Percentiles rank a stretch among this genome's conserved stretches.
phyloP scores from a whole-genome alignment of 495 filamentous ascomycete genomes.

The Copromyces sp. region DNA sequence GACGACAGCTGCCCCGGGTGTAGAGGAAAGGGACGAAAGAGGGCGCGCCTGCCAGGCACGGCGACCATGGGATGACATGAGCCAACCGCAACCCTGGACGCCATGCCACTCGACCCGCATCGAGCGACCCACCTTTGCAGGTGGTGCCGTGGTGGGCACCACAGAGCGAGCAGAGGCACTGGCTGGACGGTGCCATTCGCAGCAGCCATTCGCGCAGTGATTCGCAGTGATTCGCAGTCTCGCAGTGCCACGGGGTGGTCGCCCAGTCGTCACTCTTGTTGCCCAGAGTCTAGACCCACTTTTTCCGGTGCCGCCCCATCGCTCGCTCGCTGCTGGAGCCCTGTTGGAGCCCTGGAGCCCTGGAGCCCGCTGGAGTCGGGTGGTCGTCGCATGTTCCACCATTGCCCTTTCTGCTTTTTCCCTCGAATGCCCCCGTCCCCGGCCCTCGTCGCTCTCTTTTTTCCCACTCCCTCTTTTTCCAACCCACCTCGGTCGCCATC shows the following conservation, averaged over 20 bases:
- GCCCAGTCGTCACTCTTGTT: not conserved
- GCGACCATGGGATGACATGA: not conserved
- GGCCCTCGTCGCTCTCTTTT: slow-evolving; percentile 22
- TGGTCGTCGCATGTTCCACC: slow-evolving; percentile 11
- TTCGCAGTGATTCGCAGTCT: not conserved
- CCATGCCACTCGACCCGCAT: not conserved
- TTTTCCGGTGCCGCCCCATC: not conserved
- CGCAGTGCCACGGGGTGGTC: not conserved
- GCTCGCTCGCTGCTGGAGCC: not conserved
- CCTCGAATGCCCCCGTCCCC: slow-evolving; percentile 22
- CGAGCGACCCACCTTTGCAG: not conserved
- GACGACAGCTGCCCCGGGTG: not conserved
- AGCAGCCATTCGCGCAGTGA: not conserved
- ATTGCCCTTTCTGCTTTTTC: slow-evolving; percentile 22
- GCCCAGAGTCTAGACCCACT: not conserved
- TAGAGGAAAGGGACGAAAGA: not conserved
- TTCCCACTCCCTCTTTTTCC: slow-evolving; percentile 24
- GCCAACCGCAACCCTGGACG: not conserved
- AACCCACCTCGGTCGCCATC: slow-evolving; percentile 23
- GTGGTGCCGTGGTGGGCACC: not conserved
- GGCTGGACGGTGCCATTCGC: not conserved
- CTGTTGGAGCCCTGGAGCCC: not conserved
- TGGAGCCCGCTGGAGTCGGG: slow-evolving; percentile 4
- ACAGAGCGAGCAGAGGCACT: not conserved
- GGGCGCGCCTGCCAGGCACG: not conserved